Base-by-base conservation (phyloP, 306 rosid species). In the Cicer bijugum region DNA sequence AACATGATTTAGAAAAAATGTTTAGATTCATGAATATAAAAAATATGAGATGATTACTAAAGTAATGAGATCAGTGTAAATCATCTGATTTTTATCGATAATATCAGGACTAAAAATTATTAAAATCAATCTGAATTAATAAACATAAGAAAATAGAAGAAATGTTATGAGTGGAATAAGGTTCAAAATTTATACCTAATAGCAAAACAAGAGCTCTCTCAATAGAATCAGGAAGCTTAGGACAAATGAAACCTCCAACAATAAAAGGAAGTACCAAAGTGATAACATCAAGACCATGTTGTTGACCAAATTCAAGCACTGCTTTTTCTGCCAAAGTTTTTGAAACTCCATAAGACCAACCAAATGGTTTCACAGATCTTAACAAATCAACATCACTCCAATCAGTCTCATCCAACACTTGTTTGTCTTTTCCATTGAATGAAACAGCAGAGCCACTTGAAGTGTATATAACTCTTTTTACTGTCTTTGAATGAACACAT, bases 391-490 rank as follows among this genome's bases (percentile, higher is more conserved):
- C 76, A 10, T 87, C 89, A 53, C 89, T 88, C 94, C 94, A 85
- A 44, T 9, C 50, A 8, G 72, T 84, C 73, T 91, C 97, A 78
- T 91, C 94, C 46, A 69, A 23, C 12, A 23, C 74, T 10, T 68
- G 57, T 9, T 48, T 65, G 0, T 70, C 23, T 33, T 16, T 6
- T 40, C 78, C 80, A 9, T 14, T 71, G 11, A 12, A 55, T 8
- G 4, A 1, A 15, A 77, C 79, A 6, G 90, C 74, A 4, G 90
- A 37, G n/a, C 61, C 84, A 74, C 85, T 81, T 0, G 92, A 86
- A 77, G 96, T 82, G 84, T 90, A 88, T 1, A 90, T 84, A 35
- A 90, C 85, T 42, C 90, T 82, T 57, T 82, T 88, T 71, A 90
- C 84, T 0, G 87, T 84, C 61, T 87, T 72, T 0, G 89, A 75